phyloP scores from a whole-genome alignment of 805 yeast species.

The Hanseniaspora valbyensis region DNA sequence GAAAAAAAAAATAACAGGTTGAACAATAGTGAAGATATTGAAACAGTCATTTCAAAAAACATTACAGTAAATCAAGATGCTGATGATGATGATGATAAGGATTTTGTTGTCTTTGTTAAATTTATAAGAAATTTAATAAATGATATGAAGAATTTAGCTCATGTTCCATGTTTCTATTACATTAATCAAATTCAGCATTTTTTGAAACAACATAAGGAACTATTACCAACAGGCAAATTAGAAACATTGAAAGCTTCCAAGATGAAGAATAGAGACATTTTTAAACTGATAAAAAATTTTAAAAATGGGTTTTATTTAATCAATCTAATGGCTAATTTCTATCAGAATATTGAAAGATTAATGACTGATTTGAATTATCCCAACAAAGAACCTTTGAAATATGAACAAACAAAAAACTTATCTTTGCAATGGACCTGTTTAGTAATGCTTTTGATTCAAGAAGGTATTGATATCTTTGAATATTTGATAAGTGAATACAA shows the following conservation, averaged over 20 bases:
- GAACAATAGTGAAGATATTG: neutral
- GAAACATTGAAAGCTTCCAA: neutral
- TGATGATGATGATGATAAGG: neutral
- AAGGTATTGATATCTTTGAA: constrained; percentile 1
- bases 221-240: neutral
- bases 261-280: neutral
- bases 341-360: neutral
- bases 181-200: neutral
- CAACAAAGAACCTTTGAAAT: neutral
- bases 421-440: constrained; percentile 6
- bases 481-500: neutral
- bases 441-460: neutral
- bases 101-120: neutral
- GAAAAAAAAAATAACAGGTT: neutral
- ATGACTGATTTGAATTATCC: constrained; percentile 2
- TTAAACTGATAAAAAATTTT: neutral
- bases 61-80: neutral
- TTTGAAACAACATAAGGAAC: neutral
- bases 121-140: neutral
- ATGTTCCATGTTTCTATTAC: neutral
- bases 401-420: neutral
- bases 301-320: neutral
- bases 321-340: neutral
- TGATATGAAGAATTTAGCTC: neutral
- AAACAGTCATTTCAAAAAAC: neutral